These are phyloP conservation scores for Dittrichia graveolens DNA, from an alignment of 129 eudicot species.

Conservation along the genomic window DNA sequence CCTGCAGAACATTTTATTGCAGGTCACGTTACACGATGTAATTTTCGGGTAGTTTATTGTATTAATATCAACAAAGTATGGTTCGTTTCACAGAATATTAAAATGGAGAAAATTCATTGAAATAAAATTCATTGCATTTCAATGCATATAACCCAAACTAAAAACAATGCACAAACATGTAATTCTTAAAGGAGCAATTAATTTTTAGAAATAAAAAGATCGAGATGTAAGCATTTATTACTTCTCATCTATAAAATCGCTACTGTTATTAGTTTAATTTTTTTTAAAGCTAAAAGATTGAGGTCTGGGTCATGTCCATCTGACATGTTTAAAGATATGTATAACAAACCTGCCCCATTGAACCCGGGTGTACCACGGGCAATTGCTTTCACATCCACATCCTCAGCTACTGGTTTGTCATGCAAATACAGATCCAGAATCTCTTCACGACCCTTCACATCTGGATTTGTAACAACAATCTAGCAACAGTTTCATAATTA, in stretches of 20 bases:
- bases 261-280: not conserved
- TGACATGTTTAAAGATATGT: slow-evolving; percentile 2
- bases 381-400: slow-evolving; percentile 68
- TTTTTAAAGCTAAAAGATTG: not conserved
- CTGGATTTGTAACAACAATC: slow-evolving; percentile 90
- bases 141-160: no score
- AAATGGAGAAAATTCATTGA: no score
- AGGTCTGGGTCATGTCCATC: no score
- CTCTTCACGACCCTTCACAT: slow-evolving; percentile 85
- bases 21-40: no score
- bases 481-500: slow-evolving; percentile 29
- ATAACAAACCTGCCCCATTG: slow-evolving; percentile 76
- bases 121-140: no score
- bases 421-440: slow-evolving; percentile 69
- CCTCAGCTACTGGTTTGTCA: slow-evolving; percentile 77
- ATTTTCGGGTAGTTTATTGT: no score
- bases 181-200: no score
- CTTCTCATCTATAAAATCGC: not conserved
- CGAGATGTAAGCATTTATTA: not conserved
- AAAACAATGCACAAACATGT: no score
- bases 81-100: no score
- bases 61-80: no score
- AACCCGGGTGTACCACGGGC: slow-evolving; percentile 96
- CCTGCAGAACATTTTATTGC: no score
- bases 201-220: not conserved